Percentiles rank a stretch among this genome's conserved stretches.
Evolutionary conservation across 1,139 yeast genomes (phyloP).

Genomic region (Suhomyces guaymorum): DNA sequence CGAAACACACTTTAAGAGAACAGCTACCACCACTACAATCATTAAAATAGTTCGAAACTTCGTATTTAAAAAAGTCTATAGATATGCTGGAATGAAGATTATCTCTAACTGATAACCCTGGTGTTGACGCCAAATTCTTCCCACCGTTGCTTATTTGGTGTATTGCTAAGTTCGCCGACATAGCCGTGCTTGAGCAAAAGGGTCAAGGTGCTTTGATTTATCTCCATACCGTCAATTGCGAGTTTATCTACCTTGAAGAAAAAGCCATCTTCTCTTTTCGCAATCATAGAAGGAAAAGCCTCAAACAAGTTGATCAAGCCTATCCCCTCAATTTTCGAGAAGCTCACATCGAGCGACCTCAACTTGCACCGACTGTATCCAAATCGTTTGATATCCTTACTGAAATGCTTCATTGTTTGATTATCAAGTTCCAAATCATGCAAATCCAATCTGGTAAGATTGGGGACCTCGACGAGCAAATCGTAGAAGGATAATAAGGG

Average conservation of each 20-base stretch:
- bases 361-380: slow-evolving; percentile 23
- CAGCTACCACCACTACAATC: no score
- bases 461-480: slow-evolving; percentile 27
- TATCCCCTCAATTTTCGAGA: slow-evolving; percentile 36
- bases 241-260: slow-evolving; percentile 24
- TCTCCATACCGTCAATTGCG: slow-evolving; percentile 37
- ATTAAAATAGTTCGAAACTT: no score
- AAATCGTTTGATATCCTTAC: slow-evolving; percentile 24
- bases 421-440: slow-evolving; percentile 43
- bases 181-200: slow-evolving; percentile 22
- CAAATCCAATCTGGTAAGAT: slow-evolving; percentile 27
- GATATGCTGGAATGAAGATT: no score
- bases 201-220: slow-evolving; percentile 33
- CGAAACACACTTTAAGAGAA: no score
- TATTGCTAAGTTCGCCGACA: slow-evolving; percentile 26
- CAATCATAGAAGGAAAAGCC: slow-evolving; percentile 15
- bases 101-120: slow-evolving; percentile 26
- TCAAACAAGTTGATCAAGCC: slow-evolving; percentile 39
- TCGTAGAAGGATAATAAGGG: slow-evolving; percentile 23
- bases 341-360: slow-evolving; percentile 37
- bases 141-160: slow-evolving; percentile 35
- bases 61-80: no score
- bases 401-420: slow-evolving; percentile 34
- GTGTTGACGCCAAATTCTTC: slow-evolving; percentile 39
- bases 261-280: slow-evolving; percentile 2